phyloP scores from a whole-genome alignment of 495 filamentous ascomycete species.

The Talaromyces ruber region DNA sequence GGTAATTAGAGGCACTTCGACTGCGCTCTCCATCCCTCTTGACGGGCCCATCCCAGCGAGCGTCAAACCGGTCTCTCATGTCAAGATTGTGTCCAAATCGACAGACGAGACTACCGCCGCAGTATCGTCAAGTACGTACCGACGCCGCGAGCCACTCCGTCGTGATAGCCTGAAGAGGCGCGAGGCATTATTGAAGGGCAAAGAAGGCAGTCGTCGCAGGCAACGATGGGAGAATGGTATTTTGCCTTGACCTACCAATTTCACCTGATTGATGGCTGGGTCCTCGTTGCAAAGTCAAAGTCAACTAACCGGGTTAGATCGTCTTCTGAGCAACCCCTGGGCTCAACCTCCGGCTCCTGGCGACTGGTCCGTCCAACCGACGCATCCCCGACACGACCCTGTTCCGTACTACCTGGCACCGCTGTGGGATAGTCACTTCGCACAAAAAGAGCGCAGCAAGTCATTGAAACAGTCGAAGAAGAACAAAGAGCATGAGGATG shows the following conservation, averaged over 20 bases:
- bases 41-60: constrained; percentile 28
- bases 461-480: constrained; percentile 28
- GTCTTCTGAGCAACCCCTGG: constrained; percentile 77
- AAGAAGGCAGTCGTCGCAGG: constrained; percentile 80
- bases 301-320: constrained; percentile 48
- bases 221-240: constrained; percentile 95
- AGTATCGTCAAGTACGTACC: constrained; percentile 24
- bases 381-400: constrained; percentile 57
- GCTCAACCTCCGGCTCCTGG: constrained; percentile 67
- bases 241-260: constrained; percentile 9
- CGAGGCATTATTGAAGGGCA: constrained; percentile 80
- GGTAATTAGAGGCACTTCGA: constrained; percentile 27
- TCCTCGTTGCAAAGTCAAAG: background rate
- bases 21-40: constrained; percentile 40
- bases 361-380: constrained; percentile 76
- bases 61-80: constrained; percentile 11
- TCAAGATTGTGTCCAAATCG: constrained; percentile 13
- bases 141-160: constrained; percentile 39
- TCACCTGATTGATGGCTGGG: background rate
- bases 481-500: constrained; percentile 21
- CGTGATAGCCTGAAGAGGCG: constrained; percentile 58
- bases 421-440: constrained; percentile 70
- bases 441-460: constrained; percentile 29
- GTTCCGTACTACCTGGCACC: constrained; percentile 88
- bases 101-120: constrained; percentile 13